phyloP scores from a whole-genome alignment of 345 rosid species.

The Capsella bursapastoris region DNA sequence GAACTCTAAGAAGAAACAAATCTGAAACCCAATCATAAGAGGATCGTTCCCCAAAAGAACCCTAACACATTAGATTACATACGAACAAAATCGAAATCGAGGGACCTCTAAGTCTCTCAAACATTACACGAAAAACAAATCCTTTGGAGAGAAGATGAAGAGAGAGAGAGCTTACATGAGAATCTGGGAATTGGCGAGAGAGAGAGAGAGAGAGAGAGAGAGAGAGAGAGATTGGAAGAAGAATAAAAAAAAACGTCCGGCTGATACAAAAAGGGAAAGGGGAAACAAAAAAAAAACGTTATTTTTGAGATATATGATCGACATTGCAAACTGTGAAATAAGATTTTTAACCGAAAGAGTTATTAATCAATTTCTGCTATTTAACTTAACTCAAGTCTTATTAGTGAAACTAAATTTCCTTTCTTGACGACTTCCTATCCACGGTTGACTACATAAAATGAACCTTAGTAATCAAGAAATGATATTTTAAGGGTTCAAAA shows the following conservation, averaged over 20 bases:
- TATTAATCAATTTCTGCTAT: not conserved
- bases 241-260: constrained; percentile 3
- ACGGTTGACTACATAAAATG: no score
- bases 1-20: not conserved
- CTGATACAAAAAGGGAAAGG: constrained; percentile 1
- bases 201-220: constrained; percentile 13
- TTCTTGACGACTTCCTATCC: no score
- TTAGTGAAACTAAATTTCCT: no score
- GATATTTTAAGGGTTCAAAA: no score
- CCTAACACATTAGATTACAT: constrained; percentile 21
- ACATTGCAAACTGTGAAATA: constrained; percentile 5
- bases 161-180: constrained; percentile 37
- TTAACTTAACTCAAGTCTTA: not conserved
- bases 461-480: no score
- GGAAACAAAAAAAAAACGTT: constrained; percentile 18
- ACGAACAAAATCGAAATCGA: not conserved
- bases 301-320: not conserved
- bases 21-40: not conserved
- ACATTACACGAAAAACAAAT: not conserved
- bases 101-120: not conserved
- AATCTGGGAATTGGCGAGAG: constrained; percentile 16
- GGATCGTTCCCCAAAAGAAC: not conserved
- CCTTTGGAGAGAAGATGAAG: constrained; percentile 4
- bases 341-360: constrained; percentile 10
- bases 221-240: not conserved